These are phyloP conservation scores for Fibroporia radiculosa DNA, from an alignment of 768 basidiomycete species.

Conservation along the genomic window DNA sequence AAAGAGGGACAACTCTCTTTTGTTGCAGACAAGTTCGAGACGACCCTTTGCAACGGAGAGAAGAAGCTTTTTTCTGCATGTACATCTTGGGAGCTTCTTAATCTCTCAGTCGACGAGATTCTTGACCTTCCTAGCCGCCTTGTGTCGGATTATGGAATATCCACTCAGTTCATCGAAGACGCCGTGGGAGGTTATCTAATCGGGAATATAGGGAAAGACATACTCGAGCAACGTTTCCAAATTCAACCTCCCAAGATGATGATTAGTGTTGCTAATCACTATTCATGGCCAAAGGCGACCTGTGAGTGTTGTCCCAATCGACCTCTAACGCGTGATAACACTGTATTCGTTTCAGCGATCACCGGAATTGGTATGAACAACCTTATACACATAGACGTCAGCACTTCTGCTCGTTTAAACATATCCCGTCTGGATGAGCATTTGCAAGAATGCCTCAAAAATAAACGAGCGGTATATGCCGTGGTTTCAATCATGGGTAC, in stretches of 20 bases:
- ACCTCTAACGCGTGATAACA: background rate
- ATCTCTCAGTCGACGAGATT: constrained; percentile 26
- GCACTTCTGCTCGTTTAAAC: background rate
- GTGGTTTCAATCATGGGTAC: constrained; percentile 37
- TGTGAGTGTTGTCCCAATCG: constrained; percentile 22
- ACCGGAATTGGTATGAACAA: background rate
- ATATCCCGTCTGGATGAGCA: background rate
- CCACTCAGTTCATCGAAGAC: constrained; percentile 23
- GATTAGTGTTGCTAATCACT: constrained; percentile 30
- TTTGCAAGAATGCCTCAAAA: background rate
- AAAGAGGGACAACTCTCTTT: constrained; percentile 22
- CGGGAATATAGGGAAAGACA: constrained; percentile 30
- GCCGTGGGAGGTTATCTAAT: constrained; percentile 26
- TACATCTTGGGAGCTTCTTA: constrained; percentile 35
- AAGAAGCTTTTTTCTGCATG: constrained; percentile 19
- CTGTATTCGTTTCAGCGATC: background rate
- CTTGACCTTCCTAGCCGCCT: constrained; percentile 31
- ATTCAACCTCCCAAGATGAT: constrained; percentile 21
- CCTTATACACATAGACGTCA: background rate
- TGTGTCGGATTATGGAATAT: constrained; percentile 26
- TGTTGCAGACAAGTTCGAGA: constrained; percentile 25
- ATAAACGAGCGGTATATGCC: constrained; percentile 6
- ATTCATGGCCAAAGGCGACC: constrained; percentile 41
- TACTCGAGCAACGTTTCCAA: constrained; percentile 18
- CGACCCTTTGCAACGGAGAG: constrained; percentile 20